Conservation (phyloP, 148 eudicot species). For the Arbutus unedo region DNA sequence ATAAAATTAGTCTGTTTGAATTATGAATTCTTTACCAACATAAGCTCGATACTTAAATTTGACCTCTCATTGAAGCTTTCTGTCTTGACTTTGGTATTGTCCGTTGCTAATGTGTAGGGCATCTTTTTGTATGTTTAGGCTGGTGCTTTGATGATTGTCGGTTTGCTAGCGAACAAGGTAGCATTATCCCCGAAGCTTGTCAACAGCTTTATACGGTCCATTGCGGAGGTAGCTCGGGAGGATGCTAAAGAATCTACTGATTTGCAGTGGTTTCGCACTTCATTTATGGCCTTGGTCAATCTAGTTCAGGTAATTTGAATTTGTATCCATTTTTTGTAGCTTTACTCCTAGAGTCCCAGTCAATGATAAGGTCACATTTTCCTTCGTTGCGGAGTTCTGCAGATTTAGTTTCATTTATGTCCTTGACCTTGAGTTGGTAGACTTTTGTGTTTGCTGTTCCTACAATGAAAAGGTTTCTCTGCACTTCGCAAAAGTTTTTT, state of each 20-base stretch:
- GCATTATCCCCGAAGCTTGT: conserved; percentile 60
- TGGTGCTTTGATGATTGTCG: conserved; percentile 74
- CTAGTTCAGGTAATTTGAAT: conserved; percentile 55
- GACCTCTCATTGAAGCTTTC: conserved; percentile 1
- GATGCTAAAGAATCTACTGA: conserved; percentile 56
- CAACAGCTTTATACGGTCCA: conserved; percentile 58
- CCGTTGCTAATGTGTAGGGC: neutral
- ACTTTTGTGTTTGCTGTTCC: conserved; percentile 1
- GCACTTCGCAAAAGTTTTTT: neutral
- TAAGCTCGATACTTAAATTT: neutral
- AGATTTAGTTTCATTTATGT: neutral
- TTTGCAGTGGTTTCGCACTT: conserved; percentile 58
- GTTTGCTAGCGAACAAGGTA: conserved; percentile 65
- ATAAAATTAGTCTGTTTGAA: neutral
- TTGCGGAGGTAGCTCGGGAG: conserved; percentile 55
- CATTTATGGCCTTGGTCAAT: conserved; percentile 67
- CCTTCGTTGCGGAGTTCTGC: neutral
- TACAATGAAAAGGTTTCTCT: neutral
- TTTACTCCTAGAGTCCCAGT: neutral
- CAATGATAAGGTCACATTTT: neutral
- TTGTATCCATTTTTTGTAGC: neutral
- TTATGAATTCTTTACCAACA: neutral
- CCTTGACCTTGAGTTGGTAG: neutral
- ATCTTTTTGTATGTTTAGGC: conserved; percentile 37
- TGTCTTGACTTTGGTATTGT: neutral